A percentile compares a stretch with the other conserved stretches of the same genome.
phyloP scores from a whole-genome alignment of 768 basidiomycete genomes.

The Solioccasus polychromus region DNA sequence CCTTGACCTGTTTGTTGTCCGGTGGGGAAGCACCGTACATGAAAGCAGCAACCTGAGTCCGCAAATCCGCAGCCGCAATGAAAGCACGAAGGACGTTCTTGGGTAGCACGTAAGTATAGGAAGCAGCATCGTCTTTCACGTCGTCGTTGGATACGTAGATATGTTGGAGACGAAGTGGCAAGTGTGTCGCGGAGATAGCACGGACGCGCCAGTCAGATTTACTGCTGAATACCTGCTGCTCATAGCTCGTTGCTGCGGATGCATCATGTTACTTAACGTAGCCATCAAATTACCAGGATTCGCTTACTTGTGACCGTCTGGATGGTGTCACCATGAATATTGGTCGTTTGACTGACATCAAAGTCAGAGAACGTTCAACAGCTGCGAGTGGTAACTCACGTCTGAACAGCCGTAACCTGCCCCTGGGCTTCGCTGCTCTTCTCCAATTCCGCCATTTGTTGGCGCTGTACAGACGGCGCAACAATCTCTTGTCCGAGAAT shows the following conservation, averaged over 20 bases:
- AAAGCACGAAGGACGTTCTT: conserved; percentile 97
- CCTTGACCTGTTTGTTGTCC: conserved; percentile 98
- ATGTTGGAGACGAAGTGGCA: conserved; percentile 93
- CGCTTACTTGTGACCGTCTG: conserved; percentile 86
- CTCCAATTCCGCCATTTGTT: conserved; percentile 99
- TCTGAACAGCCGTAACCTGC: conserved; percentile 95
- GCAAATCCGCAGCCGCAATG: conserved; percentile 88
- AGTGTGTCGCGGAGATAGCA: conserved; percentile 95
- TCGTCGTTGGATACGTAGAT: conserved; percentile 99
- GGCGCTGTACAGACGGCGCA: conserved; percentile 91
- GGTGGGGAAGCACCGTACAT: conserved; percentile 90
- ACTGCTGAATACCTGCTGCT: conserved; percentile 97
- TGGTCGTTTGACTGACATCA: conserved; percentile 77
- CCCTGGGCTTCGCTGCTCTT: conserved; percentile 92
- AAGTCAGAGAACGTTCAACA: conserved; percentile 2
- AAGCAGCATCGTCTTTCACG: conserved; percentile 95
- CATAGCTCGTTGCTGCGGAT: conserved; percentile 85
- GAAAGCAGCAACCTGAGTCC: conserved; percentile 94
- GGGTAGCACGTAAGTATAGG: conserved; percentile 92
- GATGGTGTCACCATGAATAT: conserved; percentile 94
- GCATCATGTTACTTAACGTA: conserved; percentile 1
- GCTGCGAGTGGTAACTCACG: conserved; percentile 39
- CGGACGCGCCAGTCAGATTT: conserved; percentile 99
- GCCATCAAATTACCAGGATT: not conserved
- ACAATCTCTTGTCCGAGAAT: conserved; percentile 99